A percentile compares a stretch with the other conserved stretches of the same genome.
Conservation (phyloP, 805 yeast genomes). For the Metschnikowia drakensbergensis region DNA sequence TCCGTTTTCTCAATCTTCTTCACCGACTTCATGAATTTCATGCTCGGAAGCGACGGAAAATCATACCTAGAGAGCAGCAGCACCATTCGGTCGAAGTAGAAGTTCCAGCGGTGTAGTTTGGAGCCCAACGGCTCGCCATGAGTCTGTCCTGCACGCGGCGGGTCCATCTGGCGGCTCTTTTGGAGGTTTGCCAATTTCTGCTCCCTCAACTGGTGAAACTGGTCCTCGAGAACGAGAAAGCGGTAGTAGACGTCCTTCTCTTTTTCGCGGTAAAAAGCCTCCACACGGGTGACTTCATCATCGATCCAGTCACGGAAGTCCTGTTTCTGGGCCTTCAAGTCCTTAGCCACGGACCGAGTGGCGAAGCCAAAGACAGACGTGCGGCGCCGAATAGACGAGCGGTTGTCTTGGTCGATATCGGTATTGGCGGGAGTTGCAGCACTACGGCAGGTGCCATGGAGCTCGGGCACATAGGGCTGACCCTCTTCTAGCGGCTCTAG, state of each 20-base stretch:
- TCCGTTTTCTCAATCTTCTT: slow-evolving; percentile 9
- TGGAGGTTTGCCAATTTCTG: slow-evolving; percentile 30
- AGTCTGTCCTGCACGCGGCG: slow-evolving; percentile 18
- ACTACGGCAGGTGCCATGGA: not conserved
- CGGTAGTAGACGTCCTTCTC: slow-evolving; percentile 61
- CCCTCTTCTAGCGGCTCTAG: slow-evolving; percentile 12
- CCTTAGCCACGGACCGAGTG: slow-evolving; percentile 18
- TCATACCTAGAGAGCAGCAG: slow-evolving; percentile 30
- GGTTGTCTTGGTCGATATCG: not conserved
- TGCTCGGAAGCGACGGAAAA: slow-evolving; percentile 41
- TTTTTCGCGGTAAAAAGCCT: slow-evolving; percentile 54
- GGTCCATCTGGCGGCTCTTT: not conserved
- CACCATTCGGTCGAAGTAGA: slow-evolving; percentile 24
- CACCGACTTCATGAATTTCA: slow-evolving; percentile 24
- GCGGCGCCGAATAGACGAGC: not conserved
- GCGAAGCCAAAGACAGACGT: slow-evolving; percentile 2
- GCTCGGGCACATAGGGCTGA: slow-evolving; percentile 5
- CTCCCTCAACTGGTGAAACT: slow-evolving; percentile 58
- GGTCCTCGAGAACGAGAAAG: slow-evolving; percentile 61
- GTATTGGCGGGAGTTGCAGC: not conserved
- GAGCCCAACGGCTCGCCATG: slow-evolving; percentile 21
- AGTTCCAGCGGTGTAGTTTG: slow-evolving; percentile 29
- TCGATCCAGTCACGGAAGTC: slow-evolving; percentile 70
- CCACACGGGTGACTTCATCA: slow-evolving; percentile 54
- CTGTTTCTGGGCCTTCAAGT: slow-evolving; percentile 25